A percentile compares a stretch with the other conserved stretches of the same genome.
phyloP scores from a whole-genome alignment of 2,329 filamentous ascomycete genomes.

The Fonsecaea pedrosoi region DNA sequence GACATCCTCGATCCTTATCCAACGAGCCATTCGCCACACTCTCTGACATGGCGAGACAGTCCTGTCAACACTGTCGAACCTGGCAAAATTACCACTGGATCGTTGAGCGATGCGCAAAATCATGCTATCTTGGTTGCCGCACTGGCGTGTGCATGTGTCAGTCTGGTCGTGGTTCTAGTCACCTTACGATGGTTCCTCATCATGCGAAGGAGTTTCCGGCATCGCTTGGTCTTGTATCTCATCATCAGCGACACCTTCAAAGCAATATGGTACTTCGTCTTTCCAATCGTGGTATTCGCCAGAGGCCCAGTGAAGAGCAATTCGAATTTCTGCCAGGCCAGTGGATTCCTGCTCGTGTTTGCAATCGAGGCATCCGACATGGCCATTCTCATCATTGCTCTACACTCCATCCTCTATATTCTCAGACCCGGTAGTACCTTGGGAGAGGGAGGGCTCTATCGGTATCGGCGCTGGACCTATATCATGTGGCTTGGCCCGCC shows the following conservation, averaged over 20 bases:
- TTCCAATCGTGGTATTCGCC: conserved; percentile 65
- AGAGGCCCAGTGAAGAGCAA: conserved; percentile 58
- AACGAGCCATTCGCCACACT: conserved; percentile 6
- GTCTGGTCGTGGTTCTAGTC: conserved; percentile 62
- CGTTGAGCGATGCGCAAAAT: conserved; percentile 37
- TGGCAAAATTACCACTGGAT: conserved; percentile 8
- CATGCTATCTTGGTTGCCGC: conserved; percentile 51
- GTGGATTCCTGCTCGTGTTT: conserved; percentile 70
- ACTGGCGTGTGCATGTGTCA: conserved; percentile 57
- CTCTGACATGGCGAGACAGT: conserved; percentile 5
- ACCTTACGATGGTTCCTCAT: conserved; percentile 75
- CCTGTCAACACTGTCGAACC: not conserved
- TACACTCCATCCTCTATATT: conserved; percentile 76
- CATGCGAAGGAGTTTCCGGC: conserved; percentile 76
- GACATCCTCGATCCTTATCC: not conserved
- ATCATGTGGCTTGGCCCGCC: conserved; percentile 65
- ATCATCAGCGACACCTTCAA: conserved; percentile 76
- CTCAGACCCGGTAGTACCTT: conserved; percentile 60
- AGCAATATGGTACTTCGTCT: conserved; percentile 71
- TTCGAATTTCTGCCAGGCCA: conserved; percentile 69
- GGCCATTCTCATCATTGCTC: conserved; percentile 73
- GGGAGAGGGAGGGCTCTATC: conserved; percentile 70
- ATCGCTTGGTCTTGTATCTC: conserved; percentile 76
- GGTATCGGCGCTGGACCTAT: conserved; percentile 68
- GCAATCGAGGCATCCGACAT: conserved; percentile 72